Conservation (phyloP, 169 alveolate genomes). For the Cryptosporidium parvum region DNA sequence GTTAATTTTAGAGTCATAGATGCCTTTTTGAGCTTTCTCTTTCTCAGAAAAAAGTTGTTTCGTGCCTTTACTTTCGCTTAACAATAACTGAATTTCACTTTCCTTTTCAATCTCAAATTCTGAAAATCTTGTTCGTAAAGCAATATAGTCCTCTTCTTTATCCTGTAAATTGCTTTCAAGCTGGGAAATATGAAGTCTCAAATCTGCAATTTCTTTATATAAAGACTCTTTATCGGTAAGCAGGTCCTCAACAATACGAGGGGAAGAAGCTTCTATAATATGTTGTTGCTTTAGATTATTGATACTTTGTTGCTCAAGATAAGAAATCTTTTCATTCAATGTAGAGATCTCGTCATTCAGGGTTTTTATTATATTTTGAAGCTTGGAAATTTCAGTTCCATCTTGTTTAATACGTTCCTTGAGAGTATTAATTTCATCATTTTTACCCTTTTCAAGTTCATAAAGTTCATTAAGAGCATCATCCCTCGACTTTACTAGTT, state of each 20-base stretch:
- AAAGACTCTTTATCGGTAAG: conserved; percentile 58
- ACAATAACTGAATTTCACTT: background rate
- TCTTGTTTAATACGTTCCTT: conserved; percentile 63
- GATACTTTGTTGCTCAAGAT: conserved; percentile 48
- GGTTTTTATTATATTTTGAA: conserved; percentile 11
- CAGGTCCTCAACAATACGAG: conserved; percentile 49
- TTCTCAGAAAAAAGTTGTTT: conserved; percentile 2
- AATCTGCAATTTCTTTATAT: conserved; percentile 71
- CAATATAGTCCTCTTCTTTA: conserved; percentile 17
- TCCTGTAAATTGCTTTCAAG: conserved; percentile 21
- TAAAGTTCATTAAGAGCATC: conserved; percentile 64
- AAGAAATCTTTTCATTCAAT: conserved; percentile 16
- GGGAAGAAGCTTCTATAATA: conserved; percentile 20
- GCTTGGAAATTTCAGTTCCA: conserved; percentile 24
- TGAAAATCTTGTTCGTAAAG: background rate
- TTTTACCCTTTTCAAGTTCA: conserved; percentile 55
- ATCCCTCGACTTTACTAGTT: conserved; percentile 68
- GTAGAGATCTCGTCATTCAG: conserved; percentile 28
- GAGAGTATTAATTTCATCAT: conserved; percentile 39
- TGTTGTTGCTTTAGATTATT: conserved; percentile 18
- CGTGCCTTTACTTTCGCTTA: conserved; percentile 11
- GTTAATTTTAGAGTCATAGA: conserved; percentile 17
- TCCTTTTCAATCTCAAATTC: conserved; percentile 31
- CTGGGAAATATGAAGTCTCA: conserved; percentile 72
- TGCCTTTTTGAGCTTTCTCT: conserved; percentile 2